These are phyloP conservation scores for Euryodendron excelsum DNA, from an alignment of 148 eudicot species.

Conservation along the genomic window DNA sequence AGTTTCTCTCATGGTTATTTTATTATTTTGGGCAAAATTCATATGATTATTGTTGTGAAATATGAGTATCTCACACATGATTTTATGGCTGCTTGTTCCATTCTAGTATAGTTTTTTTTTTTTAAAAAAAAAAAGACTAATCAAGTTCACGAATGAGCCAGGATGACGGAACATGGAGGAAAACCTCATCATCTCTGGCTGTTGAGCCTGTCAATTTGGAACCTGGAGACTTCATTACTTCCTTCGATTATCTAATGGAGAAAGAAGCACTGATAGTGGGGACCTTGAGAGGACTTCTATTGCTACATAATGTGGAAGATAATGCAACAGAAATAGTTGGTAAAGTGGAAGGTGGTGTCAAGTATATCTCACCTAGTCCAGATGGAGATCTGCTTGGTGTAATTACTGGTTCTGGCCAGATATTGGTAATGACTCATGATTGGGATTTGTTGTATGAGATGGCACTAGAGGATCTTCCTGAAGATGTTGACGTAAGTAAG, in stretches of 20 bases:
- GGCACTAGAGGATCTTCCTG: conserved; percentile 60
- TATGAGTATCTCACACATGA: not conserved
- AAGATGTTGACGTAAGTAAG: conserved; percentile 83
- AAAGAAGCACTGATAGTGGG: conserved; percentile 87
- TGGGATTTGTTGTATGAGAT: conserved; percentile 91
- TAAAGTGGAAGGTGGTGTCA: conserved; percentile 89
- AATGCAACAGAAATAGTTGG: conserved; percentile 78
- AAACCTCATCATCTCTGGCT: conserved; percentile 33
- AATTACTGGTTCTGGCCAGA: conserved; percentile 79
- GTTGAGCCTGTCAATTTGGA: conserved; percentile 64
- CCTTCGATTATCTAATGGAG: conserved; percentile 93
- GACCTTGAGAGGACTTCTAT: conserved; percentile 70
- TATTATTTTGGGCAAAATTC: not conserved
- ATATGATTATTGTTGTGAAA: not conserved
- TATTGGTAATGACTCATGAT: conserved; percentile 87
- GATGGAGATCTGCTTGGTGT: conserved; percentile 92
- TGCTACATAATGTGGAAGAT: conserved; percentile 63
- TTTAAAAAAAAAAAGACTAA: not conserved
- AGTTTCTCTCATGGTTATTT: not conserved
- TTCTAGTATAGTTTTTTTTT: not conserved
- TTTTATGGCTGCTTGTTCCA: not conserved
- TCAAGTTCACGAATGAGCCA: conserved; percentile 24
- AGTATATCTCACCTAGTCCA: conserved; percentile 92
- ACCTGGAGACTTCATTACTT: conserved; percentile 67
- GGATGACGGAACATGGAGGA: conserved; percentile 61